Base-by-base conservation (phyloP, 108 stramenopile species). In the Skeletonema tropicum region DNA sequence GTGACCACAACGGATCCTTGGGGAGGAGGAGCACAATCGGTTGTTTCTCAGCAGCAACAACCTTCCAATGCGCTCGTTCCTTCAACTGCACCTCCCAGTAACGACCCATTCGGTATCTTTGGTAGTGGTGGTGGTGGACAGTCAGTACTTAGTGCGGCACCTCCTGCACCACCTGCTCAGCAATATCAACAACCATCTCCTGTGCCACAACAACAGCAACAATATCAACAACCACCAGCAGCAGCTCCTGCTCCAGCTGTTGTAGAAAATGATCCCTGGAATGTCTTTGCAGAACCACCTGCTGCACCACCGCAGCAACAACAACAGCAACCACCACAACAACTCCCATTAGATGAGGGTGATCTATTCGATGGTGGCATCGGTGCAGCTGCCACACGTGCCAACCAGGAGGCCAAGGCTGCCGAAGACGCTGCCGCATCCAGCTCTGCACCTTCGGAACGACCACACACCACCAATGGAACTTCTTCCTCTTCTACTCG, bases 211-310 rank as follows among this genome's bases (percentile, higher is more conserved):
- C 73, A 75, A 46, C 62, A 68, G 3, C 80, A 79, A 46, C 59
- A 80, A 21, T 68, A 57, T 12, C 71, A 33, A 8, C 80, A 77
- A 35, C 68, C 58, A 57, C 75, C 42, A 41, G 61, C 35, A 1
- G 26, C 26, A 29, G 26, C 26, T n/a, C n/a, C 26, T 32, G 45
- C 57, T 30, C 68, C 57, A 61, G 64, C 26, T 60, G 46, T 38
- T 6, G 65, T 52, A 11, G 73, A 75, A 42, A 85, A 83, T 32
- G 89, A 90, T 77, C 82, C 91, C 33, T 94, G 86, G 85, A 84
- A 83, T 33, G 90, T 86, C 45, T 74, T 94, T 74, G 87, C 86
- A 41, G 86, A 87, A 64, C 85, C 85, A 76, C 55, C 82, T 33
- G 59, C 57, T 21, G 35, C 73, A 15, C 57, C 66, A 6, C 31